phyloP scores from a whole-genome alignment of 129 eudicot species.

The Deinandra increscens region DNA sequence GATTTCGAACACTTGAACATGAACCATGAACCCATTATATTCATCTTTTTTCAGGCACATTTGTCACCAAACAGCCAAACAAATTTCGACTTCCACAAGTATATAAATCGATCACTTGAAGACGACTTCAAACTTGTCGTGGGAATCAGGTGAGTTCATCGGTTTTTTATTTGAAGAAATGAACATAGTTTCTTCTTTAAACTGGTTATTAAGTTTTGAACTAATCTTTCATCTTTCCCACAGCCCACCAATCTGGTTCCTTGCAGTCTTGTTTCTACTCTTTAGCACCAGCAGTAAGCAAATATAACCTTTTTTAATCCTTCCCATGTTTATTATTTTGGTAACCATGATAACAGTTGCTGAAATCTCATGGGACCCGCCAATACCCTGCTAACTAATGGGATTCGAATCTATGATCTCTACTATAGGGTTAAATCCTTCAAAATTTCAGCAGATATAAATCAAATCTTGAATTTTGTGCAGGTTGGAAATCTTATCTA shows the following conservation, averaged over 20 bases:
- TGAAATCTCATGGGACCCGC: too few species aligned
- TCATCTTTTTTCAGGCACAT: slow-evolving; percentile 55
- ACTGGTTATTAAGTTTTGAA: slow-evolving; percentile 6
- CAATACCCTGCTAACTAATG: too few species aligned
- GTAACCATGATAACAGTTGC: too few species aligned
- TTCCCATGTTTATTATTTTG: neutral
- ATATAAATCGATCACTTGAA: slow-evolving; percentile 64
- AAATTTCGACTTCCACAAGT: slow-evolving; percentile 60
- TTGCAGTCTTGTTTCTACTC: slow-evolving; percentile 67
- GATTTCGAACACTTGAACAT: neutral
- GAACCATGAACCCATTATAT: neutral
- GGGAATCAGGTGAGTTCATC: slow-evolving; percentile 54
- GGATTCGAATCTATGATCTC: too few species aligned
- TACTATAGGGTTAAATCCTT: too few species aligned
- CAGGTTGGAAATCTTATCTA: slow-evolving; percentile 56
- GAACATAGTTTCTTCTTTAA: slow-evolving; percentile 4
- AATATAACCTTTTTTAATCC: neutral
- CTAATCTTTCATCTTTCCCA: neutral
- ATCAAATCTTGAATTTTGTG: neutral
- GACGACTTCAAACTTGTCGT: slow-evolving; percentile 77
- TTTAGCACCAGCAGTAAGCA: slow-evolving; percentile 57
- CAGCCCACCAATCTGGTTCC: slow-evolving; percentile 81
- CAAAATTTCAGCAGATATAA: slow-evolving; percentile 8
- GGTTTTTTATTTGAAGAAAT: neutral
- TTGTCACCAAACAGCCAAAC: slow-evolving; percentile 52